phyloP scores from a whole-genome alignment of 73 alveolate genomes.

The Paramecium sexaurelia region DNA sequence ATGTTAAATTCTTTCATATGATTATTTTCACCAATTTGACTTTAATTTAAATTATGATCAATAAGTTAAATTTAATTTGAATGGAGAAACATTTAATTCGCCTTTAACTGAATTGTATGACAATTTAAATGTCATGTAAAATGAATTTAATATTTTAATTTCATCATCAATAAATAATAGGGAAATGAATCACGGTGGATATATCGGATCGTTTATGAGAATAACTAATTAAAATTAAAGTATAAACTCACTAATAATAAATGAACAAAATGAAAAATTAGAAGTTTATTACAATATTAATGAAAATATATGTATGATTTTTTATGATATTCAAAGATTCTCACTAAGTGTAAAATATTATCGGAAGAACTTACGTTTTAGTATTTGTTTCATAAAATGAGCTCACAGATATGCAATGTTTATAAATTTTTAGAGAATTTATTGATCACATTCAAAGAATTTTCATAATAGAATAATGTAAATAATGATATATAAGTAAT shows the following conservation, averaged over 20 bases:
- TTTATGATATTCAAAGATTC: neutral
- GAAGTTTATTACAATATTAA: neutral
- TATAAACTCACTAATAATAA: neutral
- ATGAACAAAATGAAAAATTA: neutral
- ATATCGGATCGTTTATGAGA: constrained; percentile 35
- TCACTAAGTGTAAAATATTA: neutral
- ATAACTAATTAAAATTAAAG: neutral
- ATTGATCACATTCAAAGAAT: constrained; percentile 10
- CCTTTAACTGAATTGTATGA: neutral
- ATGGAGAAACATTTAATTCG: neutral
- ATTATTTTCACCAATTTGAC: constrained; percentile 6
- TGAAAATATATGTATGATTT: neutral
- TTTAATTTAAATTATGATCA: neutral
- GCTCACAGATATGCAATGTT: neutral
- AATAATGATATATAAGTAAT: neutral
- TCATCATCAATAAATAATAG: neutral
- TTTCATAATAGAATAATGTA: constrained; percentile 9
- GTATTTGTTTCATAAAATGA: neutral
- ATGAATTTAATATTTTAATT: neutral
- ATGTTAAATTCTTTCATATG: neutral
- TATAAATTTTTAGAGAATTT: constrained; percentile 19
- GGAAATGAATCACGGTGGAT: constrained; percentile 57
- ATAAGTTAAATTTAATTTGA: neutral
- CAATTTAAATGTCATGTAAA: neutral
- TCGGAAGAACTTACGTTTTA: neutral